These are phyloP conservation scores for Colletotrichum trifolii DNA, from an alignment of 2,329 filamentous ascomycete genomes.

Conservation along the genomic window DNA sequence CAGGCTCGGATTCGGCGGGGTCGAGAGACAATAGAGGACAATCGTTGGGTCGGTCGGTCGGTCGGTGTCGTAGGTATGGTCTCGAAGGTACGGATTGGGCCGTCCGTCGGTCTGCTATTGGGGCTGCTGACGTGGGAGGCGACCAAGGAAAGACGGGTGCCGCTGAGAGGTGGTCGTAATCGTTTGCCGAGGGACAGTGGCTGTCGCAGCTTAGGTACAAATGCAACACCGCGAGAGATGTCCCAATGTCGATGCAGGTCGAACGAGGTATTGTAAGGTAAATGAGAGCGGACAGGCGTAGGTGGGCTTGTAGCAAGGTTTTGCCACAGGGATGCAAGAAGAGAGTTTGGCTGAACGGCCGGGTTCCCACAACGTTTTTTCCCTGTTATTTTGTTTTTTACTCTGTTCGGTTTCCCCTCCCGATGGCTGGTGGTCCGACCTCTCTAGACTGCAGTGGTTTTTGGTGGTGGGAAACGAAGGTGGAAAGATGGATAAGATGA, in stretches of 20 bases:
- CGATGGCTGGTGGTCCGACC: slow-evolving; percentile 17
- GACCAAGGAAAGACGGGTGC: slow-evolving; percentile 16
- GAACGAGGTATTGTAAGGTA: slow-evolving; percentile 15
- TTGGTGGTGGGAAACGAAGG: background rate
- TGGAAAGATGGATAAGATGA: slow-evolving; percentile 13
- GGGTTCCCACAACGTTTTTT: slow-evolving; percentile 7
- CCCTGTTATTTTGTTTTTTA: slow-evolving; percentile 1
- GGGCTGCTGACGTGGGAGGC: slow-evolving; percentile 4
- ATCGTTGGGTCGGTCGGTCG: no score
- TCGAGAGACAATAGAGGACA: slow-evolving; percentile 26
- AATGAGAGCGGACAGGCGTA: slow-evolving; percentile 8
- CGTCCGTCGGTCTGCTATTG: slow-evolving; percentile 22
- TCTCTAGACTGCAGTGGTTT: background rate
- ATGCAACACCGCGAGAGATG: slow-evolving; percentile 23
- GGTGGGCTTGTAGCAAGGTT: slow-evolving; percentile 21
- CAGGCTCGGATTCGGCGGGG: slow-evolving; percentile 36
- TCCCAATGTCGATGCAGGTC: background rate
- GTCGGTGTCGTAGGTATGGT: slow-evolving; percentile 15
- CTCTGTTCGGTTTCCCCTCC: background rate
- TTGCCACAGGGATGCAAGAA: slow-evolving; percentile 32
- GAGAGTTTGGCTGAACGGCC: slow-evolving; percentile 18
- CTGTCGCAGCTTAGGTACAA: slow-evolving; percentile 32
- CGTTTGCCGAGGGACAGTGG: slow-evolving; percentile 17
- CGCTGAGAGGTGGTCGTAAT: slow-evolving; percentile 14
- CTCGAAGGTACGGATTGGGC: slow-evolving; percentile 23